Conservation (phyloP, 228 moss, liverwort and hornwort species). For the Sphagnum magellanicum region DNA sequence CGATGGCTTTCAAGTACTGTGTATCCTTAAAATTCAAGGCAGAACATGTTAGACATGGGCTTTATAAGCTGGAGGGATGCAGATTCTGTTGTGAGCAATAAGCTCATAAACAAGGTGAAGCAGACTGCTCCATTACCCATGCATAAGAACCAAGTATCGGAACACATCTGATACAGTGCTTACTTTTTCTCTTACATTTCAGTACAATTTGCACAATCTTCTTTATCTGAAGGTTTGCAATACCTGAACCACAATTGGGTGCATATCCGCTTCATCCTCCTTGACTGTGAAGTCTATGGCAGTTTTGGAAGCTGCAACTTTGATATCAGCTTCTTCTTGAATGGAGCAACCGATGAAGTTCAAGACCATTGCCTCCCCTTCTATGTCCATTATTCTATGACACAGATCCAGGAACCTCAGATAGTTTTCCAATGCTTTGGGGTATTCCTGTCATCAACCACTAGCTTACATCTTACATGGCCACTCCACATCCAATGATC, state of each 20-base stretch:
- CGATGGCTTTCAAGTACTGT: conserved; percentile 74
- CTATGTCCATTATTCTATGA: conserved; percentile 35
- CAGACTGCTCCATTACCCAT: too few relatives aligned
- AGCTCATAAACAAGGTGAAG: too few relatives aligned
- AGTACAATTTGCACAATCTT: too few relatives aligned
- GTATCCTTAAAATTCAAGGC: not conserved
- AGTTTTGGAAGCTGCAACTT: conserved; percentile 22
- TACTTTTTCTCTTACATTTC: too few relatives aligned
- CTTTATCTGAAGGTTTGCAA: too few relatives aligned
- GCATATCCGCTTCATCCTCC: not conserved
- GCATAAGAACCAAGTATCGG: too few relatives aligned
- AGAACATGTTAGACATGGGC: too few relatives aligned
- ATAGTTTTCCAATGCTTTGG: conserved; percentile 51
- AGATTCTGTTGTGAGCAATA: too few relatives aligned
- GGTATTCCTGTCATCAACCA: conserved; percentile 44
- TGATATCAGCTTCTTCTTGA: conserved; percentile 75
- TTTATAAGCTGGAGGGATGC: too few relatives aligned
- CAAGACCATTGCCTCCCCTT: conserved; percentile 65
- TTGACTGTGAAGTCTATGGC: not conserved
- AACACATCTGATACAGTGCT: too few relatives aligned
- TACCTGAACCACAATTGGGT: too few relatives aligned
- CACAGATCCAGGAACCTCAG: conserved; percentile 57
- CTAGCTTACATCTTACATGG: not conserved
- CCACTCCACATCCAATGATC: not conserved
- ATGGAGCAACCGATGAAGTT: conserved; percentile 81